phyloP scores from a whole-genome alignment of 139 green algal genomes.

The Marvania coccoides region DNA sequence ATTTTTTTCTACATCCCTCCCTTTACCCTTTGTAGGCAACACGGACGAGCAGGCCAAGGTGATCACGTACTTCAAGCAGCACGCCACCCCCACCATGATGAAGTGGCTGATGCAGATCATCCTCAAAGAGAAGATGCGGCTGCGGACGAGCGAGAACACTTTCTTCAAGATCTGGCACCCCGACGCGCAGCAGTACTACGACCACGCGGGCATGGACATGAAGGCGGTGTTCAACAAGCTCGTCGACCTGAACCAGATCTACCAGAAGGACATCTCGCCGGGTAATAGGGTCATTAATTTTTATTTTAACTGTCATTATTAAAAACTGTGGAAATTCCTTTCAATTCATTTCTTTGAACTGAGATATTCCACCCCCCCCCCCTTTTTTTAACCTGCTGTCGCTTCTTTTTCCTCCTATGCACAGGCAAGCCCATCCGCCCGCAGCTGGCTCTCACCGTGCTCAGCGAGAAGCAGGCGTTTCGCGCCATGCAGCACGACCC shows the following conservation, averaged over 20 bases:
- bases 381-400: too few species aligned
- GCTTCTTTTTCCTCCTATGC: slow-evolving; percentile 19
- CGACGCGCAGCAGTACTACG: slow-evolving; percentile 47
- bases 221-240: slow-evolving; percentile 27
- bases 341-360: not conserved
- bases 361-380: not conserved
- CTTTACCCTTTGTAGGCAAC: slow-evolving; percentile 7
- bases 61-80: slow-evolving; percentile 8
- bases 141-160: slow-evolving; percentile 30
- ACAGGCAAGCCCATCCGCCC: slow-evolving; percentile 32
- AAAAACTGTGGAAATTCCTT: not conserved
- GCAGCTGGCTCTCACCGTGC: slow-evolving; percentile 34
- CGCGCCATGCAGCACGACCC: slow-evolving; percentile 27
- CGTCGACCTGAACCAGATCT: slow-evolving; percentile 26
- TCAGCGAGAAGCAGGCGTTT: slow-evolving; percentile 22
- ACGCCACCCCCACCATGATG: slow-evolving; percentile 47
- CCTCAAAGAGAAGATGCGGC: slow-evolving; percentile 61
- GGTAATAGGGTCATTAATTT: not conserved
- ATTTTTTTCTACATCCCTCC: too few species aligned
- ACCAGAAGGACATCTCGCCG: not conserved
- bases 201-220: slow-evolving; percentile 2
- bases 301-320: not conserved
- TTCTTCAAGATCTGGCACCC: slow-evolving; percentile 59
- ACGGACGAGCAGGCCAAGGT: slow-evolving; percentile 17
- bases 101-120: slow-evolving; percentile 66